Conservation (phyloP, 2,329 filamentous ascomycete genomes). For the Nothophoma quercina region DNA sequence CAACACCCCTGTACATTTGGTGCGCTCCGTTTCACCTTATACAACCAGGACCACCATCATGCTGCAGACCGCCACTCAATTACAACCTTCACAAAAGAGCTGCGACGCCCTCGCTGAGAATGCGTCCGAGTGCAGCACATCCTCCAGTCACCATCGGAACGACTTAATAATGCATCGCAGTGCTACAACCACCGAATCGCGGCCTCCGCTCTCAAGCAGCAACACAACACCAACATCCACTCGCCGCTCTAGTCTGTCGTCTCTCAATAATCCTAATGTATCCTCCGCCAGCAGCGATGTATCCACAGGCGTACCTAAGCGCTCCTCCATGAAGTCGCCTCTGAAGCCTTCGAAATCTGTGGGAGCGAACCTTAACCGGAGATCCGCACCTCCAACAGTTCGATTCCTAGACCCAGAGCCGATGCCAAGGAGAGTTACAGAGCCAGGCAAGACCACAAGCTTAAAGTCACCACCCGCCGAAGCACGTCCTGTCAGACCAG, state of each 20-base stretch:
- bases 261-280: conserved; percentile 25
- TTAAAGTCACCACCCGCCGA: neutral
- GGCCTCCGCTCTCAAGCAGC: conserved; percentile 22
- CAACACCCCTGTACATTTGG: conserved; percentile 26
- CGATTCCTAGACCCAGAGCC: conserved; percentile 34
- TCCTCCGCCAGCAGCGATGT: conserved; percentile 22
- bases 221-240: conserved; percentile 28
- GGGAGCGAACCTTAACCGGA: conserved; percentile 16
- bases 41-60: conserved; percentile 20
- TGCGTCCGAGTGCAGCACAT: conserved; percentile 10
- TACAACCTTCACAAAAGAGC: conserved; percentile 26
- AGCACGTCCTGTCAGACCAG: conserved; percentile 1
- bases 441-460: neutral
- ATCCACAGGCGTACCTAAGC: conserved; percentile 11
- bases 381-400: conserved; percentile 32
- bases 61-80: conserved; percentile 28
- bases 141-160: conserved; percentile 6
- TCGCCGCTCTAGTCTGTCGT: conserved; percentile 21
- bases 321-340: conserved; percentile 32
- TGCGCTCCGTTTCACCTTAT: conserved; percentile 28
- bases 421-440: conserved; percentile 12
- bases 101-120: conserved; percentile 7
- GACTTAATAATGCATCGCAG: conserved; percentile 8
- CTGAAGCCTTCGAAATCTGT: conserved; percentile 29
- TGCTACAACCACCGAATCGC: conserved; percentile 10